Conservation (phyloP, 176 grass and related monocot genomes). For the Cymbopogon citratus region DNA sequence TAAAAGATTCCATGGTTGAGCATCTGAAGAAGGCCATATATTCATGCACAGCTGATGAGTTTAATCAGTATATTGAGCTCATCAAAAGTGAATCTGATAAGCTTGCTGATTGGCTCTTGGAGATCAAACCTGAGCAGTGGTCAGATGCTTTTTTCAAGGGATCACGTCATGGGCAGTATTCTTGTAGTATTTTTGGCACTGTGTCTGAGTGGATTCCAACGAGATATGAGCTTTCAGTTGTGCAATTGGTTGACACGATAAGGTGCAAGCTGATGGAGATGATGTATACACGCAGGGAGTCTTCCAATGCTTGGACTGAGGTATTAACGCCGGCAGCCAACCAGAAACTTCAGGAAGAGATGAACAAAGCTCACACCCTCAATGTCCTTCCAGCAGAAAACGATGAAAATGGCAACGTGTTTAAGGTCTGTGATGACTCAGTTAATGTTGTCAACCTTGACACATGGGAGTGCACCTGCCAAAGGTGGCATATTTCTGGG, state of each 20-base stretch:
- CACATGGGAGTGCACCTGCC: slow-evolving; percentile 72
- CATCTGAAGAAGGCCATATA: slow-evolving; percentile 67
- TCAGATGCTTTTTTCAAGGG: slow-evolving; percentile 94
- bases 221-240: slow-evolving; percentile 77
- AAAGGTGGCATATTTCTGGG: slow-evolving; percentile 66
- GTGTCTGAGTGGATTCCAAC: slow-evolving; percentile 67
- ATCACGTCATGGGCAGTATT: slow-evolving; percentile 61
- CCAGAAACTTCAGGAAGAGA: slow-evolving; percentile 73
- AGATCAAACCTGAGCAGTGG: slow-evolving; percentile 83
- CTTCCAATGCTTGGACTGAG: slow-evolving; percentile 68
- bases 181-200: slow-evolving; percentile 51
- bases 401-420: slow-evolving; percentile 41
- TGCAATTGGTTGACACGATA: slow-evolving; percentile 82
- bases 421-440: slow-evolving; percentile 76
- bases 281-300: slow-evolving; percentile 73
- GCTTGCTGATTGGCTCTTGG: slow-evolving; percentile 79
- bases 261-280: slow-evolving; percentile 90
- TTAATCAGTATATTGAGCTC: slow-evolving; percentile 62
- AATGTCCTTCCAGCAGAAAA: slow-evolving; percentile 52
- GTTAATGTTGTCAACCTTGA: slow-evolving; percentile 68
- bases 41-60: slow-evolving; percentile 72
- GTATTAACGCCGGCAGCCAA: slow-evolving; percentile 58
- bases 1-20: slow-evolving; percentile 66
- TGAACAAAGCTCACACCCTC: slow-evolving; percentile 62
- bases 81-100: slow-evolving; percentile 74